phyloP scores from a whole-genome alignment of 1,284 basidiomycete species.

The Coniferiporia sulphurascens region DNA sequence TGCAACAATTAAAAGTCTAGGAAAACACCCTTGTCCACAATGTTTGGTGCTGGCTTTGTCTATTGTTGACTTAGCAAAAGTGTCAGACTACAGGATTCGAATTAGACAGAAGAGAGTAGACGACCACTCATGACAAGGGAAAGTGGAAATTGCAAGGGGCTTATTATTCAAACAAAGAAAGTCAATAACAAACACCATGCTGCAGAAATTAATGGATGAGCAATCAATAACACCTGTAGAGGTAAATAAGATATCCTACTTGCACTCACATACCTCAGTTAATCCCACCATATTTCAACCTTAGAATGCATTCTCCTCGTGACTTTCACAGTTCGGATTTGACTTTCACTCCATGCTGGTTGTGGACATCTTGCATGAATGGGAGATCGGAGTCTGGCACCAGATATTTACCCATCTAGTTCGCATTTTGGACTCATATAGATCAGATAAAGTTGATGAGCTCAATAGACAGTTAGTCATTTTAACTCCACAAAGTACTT shows the following conservation, averaged over 20 bases:
- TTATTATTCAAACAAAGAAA: slow-evolving; percentile 20
- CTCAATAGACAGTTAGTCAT: slow-evolving; percentile 8
- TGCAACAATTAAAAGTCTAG: slow-evolving; percentile 24
- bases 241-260: too few species aligned
- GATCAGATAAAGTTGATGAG: slow-evolving; percentile 5
- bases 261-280: too few species aligned
- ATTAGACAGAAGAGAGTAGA: slow-evolving; percentile 1
- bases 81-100: slow-evolving; percentile 9
- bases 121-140: not conserved
- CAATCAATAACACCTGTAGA: slow-evolving; percentile 20
- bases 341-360: slow-evolving; percentile 27
- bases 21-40: slow-evolving; percentile 26
- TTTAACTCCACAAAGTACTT: too few species aligned
- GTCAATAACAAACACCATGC: slow-evolving; percentile 14
- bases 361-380: slow-evolving; percentile 27
- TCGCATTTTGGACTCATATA: slow-evolving; percentile 20
- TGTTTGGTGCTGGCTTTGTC: slow-evolving; percentile 26
- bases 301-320: too few species aligned
- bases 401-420: slow-evolving; percentile 24
- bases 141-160: slow-evolving; percentile 11
- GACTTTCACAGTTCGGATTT: slow-evolving; percentile 24
- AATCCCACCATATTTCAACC: too few species aligned
- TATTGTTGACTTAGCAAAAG: slow-evolving; percentile 8
- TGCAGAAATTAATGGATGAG: slow-evolving; percentile 16
- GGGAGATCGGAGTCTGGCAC: slow-evolving; percentile 28